These are phyloP conservation scores for Entomortierella parvispora DNA, from an alignment of 192 early-diverging fungal genomes.

Conservation along the genomic window DNA sequence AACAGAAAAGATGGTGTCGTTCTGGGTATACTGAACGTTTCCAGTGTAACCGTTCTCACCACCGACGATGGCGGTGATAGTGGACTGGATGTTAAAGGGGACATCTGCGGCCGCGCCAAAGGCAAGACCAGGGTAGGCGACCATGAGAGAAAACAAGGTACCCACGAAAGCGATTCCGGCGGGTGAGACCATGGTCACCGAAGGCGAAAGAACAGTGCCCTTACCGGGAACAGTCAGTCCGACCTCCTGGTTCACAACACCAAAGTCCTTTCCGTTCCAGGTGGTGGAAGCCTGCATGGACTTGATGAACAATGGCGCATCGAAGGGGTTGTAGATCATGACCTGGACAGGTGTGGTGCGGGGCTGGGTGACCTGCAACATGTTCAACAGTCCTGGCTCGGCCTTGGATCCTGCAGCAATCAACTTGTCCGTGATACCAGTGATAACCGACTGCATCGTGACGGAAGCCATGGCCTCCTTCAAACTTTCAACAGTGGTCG, in stretches of 20 bases:
- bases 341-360: conserved; percentile 55
- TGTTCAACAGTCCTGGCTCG: conserved; percentile 21
- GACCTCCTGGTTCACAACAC: conserved; percentile 59
- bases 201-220: conserved; percentile 27
- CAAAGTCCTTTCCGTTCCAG: conserved; percentile 57
- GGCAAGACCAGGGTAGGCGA: conserved; percentile 18
- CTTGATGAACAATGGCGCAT: conserved; percentile 57
- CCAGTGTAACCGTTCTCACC: conserved; percentile 28
- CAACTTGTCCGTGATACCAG: conserved; percentile 56
- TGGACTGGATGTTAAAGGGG: conserved; percentile 41
- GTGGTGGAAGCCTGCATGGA: conserved; percentile 51
- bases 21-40: conserved; percentile 31
- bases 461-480: conserved; percentile 58
- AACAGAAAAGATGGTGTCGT: conserved; percentile 36
- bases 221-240: conserved; percentile 37
- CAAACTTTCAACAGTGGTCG: conserved; percentile 56
- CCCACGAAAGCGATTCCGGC: conserved; percentile 31
- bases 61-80: conserved; percentile 31
- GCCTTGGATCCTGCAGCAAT: conserved; percentile 38
- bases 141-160: conserved; percentile 35
- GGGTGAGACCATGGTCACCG: conserved; percentile 44
- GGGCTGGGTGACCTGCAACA: conserved; percentile 33
- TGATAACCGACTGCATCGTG: conserved; percentile 52
- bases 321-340: conserved; percentile 66
- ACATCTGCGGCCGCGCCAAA: conserved; percentile 20